Conservation (phyloP, 176 grass and related monocot species). For the Oryza officinalis region DNA sequence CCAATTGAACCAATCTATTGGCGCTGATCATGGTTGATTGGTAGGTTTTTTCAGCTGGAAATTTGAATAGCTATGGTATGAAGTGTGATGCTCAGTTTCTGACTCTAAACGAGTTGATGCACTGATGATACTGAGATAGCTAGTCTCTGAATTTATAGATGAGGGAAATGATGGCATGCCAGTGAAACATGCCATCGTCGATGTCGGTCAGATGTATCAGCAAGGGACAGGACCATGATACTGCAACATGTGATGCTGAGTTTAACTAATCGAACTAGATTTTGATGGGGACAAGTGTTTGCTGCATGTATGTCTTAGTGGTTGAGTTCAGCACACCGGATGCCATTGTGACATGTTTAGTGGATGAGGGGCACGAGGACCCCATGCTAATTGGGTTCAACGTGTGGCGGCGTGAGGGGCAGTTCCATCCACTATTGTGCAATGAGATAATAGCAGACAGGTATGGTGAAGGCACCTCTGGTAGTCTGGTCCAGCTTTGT, state of each 20-base stretch:
- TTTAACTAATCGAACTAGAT: constrained; percentile 6
- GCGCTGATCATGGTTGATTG: constrained; percentile 17
- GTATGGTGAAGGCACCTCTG: constrained; percentile 8
- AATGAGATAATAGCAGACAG: constrained; percentile 3
- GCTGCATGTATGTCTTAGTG: not conserved
- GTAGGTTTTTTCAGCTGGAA: not conserved
- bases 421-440: not conserved
- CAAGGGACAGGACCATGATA: not conserved
- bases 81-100: not conserved
- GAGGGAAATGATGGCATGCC: not conserved
- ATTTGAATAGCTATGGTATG: not conserved
- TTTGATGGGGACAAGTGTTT: constrained; percentile 37
- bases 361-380: not conserved
- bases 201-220: not conserved
- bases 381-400: not conserved
- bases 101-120: constrained; percentile 6
- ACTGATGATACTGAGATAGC: not conserved
- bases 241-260: not conserved
- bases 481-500: not conserved
- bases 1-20: constrained; percentile 24
- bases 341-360: not conserved
- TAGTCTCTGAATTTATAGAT: constrained; percentile 22
- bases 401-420: not conserved
- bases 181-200: too few species aligned
- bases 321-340: not conserved